phyloP scores from a whole-genome alignment of 2,329 filamentous ascomycete species.

The Xylaria sp. region DNA sequence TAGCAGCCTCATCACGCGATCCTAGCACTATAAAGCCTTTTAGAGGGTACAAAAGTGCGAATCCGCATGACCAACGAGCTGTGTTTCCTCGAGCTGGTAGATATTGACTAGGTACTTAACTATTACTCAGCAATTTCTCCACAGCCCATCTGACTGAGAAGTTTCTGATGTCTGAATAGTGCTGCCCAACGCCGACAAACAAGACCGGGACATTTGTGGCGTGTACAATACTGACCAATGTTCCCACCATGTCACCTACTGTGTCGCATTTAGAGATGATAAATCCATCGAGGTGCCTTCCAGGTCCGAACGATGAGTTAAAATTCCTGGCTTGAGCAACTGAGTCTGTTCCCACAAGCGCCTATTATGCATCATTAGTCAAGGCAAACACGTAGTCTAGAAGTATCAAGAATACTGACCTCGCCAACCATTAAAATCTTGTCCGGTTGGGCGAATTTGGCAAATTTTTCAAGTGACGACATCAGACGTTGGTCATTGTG shows the following conservation, averaged over 20 bases:
- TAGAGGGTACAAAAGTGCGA: neutral
- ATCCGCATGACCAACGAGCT: constrained; percentile 1
- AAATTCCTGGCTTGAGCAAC: constrained; percentile 97
- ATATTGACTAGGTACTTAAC: constrained; percentile 48
- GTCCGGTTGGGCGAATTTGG: constrained; percentile 93
- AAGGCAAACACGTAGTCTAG: neutral
- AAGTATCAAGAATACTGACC: constrained; percentile 43
- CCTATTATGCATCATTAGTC: constrained; percentile 55
- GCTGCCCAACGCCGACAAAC: constrained; percentile 82
- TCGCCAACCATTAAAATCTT: constrained; percentile 98
- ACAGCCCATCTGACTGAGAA: constrained; percentile 77
- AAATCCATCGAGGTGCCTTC: constrained; percentile 88
- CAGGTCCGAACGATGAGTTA: constrained; percentile 87
- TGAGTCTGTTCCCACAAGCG: constrained; percentile 92
- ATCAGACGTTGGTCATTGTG: constrained; percentile 97
- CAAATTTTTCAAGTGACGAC: constrained; percentile 97
- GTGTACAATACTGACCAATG: constrained; percentile 95
- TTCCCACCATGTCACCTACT: constrained; percentile 98
- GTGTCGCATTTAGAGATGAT: constrained; percentile 99
- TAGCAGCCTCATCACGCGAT: neutral
- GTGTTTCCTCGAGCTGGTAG: neutral
- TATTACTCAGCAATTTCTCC: constrained; percentile 69
- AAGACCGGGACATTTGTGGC: constrained; percentile 96
- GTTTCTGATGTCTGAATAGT: constrained; percentile 74
- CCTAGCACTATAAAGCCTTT: neutral